Conservation (phyloP, 176 grass and related monocot genomes). For the Triticum turgidum region DNA sequence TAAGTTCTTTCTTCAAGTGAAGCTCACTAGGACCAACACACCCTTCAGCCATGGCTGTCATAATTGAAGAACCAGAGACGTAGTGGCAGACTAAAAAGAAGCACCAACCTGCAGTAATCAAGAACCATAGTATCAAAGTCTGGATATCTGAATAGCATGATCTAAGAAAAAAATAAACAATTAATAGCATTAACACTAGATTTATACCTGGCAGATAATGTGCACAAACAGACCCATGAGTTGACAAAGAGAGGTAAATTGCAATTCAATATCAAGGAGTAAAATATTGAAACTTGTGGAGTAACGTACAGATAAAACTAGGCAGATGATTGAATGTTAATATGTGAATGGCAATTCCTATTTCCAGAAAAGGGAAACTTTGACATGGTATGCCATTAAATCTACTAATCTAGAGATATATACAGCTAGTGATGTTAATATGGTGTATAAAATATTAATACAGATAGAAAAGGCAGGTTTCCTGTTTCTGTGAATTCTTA, state of each 20-base stretch:
- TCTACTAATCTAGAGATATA: background rate
- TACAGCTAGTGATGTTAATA: background rate
- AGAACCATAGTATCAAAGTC: constrained; percentile 18
- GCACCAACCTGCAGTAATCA: constrained; percentile 28
- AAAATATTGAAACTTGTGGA: background rate
- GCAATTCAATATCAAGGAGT: background rate
- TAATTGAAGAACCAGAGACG: constrained; percentile 16
- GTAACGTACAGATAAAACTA: background rate
- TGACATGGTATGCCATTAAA: constrained; percentile 3
- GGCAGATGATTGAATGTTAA: background rate
- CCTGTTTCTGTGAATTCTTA: background rate
- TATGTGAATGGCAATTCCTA: background rate
- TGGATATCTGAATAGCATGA: background rate
- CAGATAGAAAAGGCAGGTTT: background rate
- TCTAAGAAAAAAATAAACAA: constrained; percentile 4
- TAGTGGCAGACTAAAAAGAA: constrained; percentile 27
- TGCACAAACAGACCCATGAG: constrained; percentile 8
- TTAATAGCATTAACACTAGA: background rate
- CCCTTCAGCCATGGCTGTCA: constrained; percentile 54
- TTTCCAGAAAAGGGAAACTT: background rate
- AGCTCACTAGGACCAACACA: constrained; percentile 80
- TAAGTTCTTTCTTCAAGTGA: constrained; percentile 95
- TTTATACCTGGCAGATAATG: constrained; percentile 4
- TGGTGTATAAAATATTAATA: background rate
- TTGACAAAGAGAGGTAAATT: background rate